Conservation (phyloP, 108 stramenopile genomes). For the Pseudonitzschia multistriata region DNA sequence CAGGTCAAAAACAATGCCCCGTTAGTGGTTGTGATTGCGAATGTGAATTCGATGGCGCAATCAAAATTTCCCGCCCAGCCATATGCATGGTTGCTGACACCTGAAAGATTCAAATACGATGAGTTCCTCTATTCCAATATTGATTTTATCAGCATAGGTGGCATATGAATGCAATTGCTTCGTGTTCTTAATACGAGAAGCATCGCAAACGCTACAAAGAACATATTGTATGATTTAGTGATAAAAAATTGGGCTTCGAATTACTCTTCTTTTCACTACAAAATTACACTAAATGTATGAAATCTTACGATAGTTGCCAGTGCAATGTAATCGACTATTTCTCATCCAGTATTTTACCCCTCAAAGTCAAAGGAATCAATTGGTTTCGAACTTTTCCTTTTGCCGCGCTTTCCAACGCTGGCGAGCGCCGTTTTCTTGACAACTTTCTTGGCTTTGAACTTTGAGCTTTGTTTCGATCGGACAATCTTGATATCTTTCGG, state of each 20-base stretch:
- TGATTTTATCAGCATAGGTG: too few species aligned
- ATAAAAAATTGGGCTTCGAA: too few species aligned
- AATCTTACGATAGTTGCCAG: too few species aligned
- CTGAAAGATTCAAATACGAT: neutral
- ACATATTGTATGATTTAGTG: too few species aligned
- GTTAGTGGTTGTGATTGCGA: slow-evolving; percentile 88
- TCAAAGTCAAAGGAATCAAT: slow-evolving; percentile 11
- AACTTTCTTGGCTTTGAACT: neutral
- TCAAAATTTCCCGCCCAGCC: slow-evolving; percentile 45
- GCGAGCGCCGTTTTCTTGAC: neutral
- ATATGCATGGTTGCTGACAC: slow-evolving; percentile 7
- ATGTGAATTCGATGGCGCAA: slow-evolving; percentile 82
- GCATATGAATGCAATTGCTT: too few species aligned
- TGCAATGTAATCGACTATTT: too few species aligned
- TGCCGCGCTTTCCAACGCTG: neutral
- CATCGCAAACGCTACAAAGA: too few species aligned
- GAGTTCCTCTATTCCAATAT: too few species aligned
- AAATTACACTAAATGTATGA: too few species aligned
- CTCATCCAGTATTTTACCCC: neutral
- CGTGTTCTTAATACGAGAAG: too few species aligned
- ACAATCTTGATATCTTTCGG: slow-evolving; percentile 24
- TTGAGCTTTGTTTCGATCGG: neutral
- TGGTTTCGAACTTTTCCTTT: neutral
- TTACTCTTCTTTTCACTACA: too few species aligned
- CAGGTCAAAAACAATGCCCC: slow-evolving; percentile 74